Evolutionary conservation across 148 eudicot genomes (phyloP).

Genomic region (Pharnaceum exiguum): DNA sequence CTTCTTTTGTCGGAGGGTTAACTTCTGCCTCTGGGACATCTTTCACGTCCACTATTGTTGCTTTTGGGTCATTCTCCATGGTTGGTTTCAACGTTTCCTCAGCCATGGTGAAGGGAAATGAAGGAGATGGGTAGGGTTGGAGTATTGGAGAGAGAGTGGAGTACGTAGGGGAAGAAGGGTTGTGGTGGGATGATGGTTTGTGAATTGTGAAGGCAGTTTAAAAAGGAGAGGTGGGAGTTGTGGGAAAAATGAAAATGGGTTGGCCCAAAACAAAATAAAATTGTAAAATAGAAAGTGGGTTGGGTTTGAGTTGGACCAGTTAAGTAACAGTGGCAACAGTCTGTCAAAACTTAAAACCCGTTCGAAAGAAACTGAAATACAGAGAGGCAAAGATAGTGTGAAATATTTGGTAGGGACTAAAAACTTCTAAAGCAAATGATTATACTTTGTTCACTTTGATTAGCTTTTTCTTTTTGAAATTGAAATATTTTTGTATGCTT

Average conservation of each 20-base stretch:
- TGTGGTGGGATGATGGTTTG: too few species aligned
- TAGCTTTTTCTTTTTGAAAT: too few species aligned
- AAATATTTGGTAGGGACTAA: background rate
- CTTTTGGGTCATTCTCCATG: background rate
- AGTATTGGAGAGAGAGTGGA: background rate
- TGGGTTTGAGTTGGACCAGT: background rate
- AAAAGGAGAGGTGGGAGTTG: background rate
- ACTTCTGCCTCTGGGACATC: constrained; percentile 4
- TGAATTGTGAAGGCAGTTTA: too few species aligned
- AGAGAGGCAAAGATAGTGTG: background rate
- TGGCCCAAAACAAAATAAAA: too few species aligned
- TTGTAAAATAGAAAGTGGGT: constrained; percentile 8
- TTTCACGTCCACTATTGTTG: background rate
- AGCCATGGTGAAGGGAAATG: too few species aligned
- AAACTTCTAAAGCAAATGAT: background rate
- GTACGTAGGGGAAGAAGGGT: too few species aligned
- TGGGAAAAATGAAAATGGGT: background rate
- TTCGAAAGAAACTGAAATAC: background rate
- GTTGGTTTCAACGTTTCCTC: background rate
- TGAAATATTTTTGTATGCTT: too few species aligned
- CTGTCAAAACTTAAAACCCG: constrained; percentile 9
- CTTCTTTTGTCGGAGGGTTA: too few species aligned
- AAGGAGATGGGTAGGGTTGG: too few species aligned
- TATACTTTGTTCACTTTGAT: background rate
- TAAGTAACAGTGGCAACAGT: background rate